Base-by-base conservation (phyloP, 2,329 filamentous ascomycete genomes). In the Alternaria novae-zelandiae region DNA sequence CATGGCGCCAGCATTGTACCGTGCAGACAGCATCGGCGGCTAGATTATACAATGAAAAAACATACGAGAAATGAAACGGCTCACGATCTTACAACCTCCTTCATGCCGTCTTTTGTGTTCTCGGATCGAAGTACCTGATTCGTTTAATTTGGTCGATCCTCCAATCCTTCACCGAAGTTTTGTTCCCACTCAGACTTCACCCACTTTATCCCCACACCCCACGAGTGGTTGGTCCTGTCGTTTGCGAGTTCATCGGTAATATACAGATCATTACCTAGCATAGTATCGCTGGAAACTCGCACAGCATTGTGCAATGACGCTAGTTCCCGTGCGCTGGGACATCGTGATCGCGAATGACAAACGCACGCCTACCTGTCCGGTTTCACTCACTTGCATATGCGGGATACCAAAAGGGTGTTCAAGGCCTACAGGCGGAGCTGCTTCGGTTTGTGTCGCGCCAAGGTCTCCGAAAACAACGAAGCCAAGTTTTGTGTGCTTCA, bases 211-310 rank as follows among this genome's bases (percentile, higher is more conserved):
- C 61, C 62, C 62, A 67, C 60, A 54, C 49, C 49, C 43, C 57
- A 61, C 65, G 54, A 45, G 30, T 56, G 36, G 55, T 61, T 58
- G 46, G 67, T 54, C 56, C 51, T 54, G 30, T 44, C 36, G 30
- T 41, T 41, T 41, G 26, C 59, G 51, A 51, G 28, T 49, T 28
- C 43, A 59, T 53, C 51, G 53, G 51, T 44, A 41, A 46, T 21
- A 21, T 51, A 66, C n/a, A 56, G 56, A 69, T 73, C 68, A 46
- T 60, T 58, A 32, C 69, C 62, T 20, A 26, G 9, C 30, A 36
- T 10, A 32, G 65, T 61, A 63, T 63, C 62, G 61, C 58, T 44
- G 36, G 41, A 61, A 44, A 58, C 28, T 68, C 59, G 32, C 44
- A 25, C 57, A 36, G 26, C 17, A 58, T 17, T 21, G 36, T 56